phyloP scores from a whole-genome alignment of 1,284 basidiomycete genomes.

The Apiotrichum veenhuisii region DNA sequence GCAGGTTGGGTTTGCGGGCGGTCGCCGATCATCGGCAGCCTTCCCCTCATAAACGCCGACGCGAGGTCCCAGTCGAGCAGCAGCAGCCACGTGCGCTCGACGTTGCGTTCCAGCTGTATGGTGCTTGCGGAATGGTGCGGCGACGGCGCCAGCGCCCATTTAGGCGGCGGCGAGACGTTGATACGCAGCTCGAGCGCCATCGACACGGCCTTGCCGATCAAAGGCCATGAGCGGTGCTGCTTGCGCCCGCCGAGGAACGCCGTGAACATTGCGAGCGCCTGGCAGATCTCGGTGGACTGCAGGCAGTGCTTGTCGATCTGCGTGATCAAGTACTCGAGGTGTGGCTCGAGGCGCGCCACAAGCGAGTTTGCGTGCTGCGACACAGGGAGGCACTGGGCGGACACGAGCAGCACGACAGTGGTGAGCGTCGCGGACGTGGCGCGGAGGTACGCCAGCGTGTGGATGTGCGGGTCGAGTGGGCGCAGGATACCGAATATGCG shows the following conservation, averaged over 20 bases:
- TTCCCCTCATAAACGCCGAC: too few species aligned
- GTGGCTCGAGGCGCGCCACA: slow-evolving; percentile 13
- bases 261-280: slow-evolving; percentile 12
- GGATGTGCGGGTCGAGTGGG: slow-evolving; percentile 16
- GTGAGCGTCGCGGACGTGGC: slow-evolving; percentile 13
- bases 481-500: slow-evolving; percentile 8
- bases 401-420: slow-evolving; percentile 13
- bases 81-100: too few species aligned
- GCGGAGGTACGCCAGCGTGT: slow-evolving; percentile 14
- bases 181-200: too few species aligned
- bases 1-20: too few species aligned
- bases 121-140: too few species aligned
- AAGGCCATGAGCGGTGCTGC: slow-evolving; percentile 4
- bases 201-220: background rate
- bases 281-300: slow-evolving; percentile 22
- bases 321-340: slow-evolving; percentile 14
- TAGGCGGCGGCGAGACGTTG: too few species aligned
- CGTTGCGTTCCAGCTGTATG: too few species aligned
- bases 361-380: slow-evolving; percentile 17
- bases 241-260: slow-evolving; percentile 1
- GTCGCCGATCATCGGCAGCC: too few species aligned
- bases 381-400: slow-evolving; percentile 19
- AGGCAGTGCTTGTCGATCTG: slow-evolving; percentile 11
- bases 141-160: too few species aligned
- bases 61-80: too few species aligned